These are phyloP conservation scores for Alternaria viburni DNA, from an alignment of 2,329 filamentous ascomycete genomes.

Conservation along the genomic window DNA sequence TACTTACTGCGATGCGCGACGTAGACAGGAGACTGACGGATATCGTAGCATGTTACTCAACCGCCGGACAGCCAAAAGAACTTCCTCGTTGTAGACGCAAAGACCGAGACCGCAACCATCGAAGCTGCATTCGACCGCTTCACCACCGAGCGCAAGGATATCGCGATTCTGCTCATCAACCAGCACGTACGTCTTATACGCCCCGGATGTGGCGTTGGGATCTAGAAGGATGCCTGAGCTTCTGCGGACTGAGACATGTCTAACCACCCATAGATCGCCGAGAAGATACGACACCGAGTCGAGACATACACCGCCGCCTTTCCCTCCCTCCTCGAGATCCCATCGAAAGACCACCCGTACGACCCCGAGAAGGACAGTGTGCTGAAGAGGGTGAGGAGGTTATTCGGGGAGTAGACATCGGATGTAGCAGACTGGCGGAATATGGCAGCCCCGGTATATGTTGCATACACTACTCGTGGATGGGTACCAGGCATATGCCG, in stretches of 20 bases:
- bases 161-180: slow-evolving; percentile 95
- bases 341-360: slow-evolving; percentile 98
- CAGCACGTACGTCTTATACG: slow-evolving; percentile 74
- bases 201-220: neutral
- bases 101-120: slow-evolving; percentile 88
- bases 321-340: slow-evolving; percentile 94
- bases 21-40: slow-evolving; percentile 2
- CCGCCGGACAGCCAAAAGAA: slow-evolving; percentile 93
- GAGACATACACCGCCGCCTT: slow-evolving; percentile 94
- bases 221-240: neutral
- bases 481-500: neutral
- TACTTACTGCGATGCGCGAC: neutral
- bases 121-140: slow-evolving; percentile 90
- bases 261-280: slow-evolving; percentile 72
- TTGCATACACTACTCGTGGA: neutral
- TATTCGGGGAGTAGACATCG: slow-evolving; percentile 71
- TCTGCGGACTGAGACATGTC: neutral
- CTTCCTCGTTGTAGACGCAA: slow-evolving; percentile 93
- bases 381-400: slow-evolving; percentile 78
- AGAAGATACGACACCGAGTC: slow-evolving; percentile 87
- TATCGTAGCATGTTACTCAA: slow-evolving; percentile 81
- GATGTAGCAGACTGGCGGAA: neutral
- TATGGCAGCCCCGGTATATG: neutral
- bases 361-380: slow-evolving; percentile 99
- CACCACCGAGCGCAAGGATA: slow-evolving; percentile 89